Evolutionary conservation across 129 eudicot genomes (phyloP).

Genomic region (Flaveria linearis): DNA sequence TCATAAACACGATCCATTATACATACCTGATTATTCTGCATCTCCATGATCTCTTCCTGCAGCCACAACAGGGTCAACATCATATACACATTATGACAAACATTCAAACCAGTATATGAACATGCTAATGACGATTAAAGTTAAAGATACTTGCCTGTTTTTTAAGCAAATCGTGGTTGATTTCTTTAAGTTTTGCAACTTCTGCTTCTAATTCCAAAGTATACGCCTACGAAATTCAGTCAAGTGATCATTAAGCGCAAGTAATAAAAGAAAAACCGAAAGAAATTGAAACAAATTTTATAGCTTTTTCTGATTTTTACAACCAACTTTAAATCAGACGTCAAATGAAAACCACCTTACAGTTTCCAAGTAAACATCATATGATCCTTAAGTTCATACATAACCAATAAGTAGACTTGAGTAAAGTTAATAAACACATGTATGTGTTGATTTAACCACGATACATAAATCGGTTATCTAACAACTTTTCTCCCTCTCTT

Average conservation of each 20-base stretch:
- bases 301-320: neutral
- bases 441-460: too few species aligned
- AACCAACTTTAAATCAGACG: neutral
- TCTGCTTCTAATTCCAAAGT: slow-evolving; percentile 91
- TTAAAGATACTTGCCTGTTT: slow-evolving; percentile 56
- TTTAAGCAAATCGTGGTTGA: slow-evolving; percentile 59
- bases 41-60: slow-evolving; percentile 73
- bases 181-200: slow-evolving; percentile 76
- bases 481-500: too few species aligned
- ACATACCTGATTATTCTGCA: slow-evolving; percentile 76
- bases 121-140: neutral
- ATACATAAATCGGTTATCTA: too few species aligned
- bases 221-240: slow-evolving; percentile 54
- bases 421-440: too few species aligned
- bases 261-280: neutral
- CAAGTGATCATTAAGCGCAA: neutral
- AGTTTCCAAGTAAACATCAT: too few species aligned
- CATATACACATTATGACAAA: slow-evolving; percentile 18
- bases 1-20: too few species aligned
- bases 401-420: too few species aligned
- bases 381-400: too few species aligned
- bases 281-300: neutral
- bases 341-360: too few species aligned
- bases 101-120: slow-evolving; percentile 1
- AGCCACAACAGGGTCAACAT: slow-evolving; percentile 25